phyloP scores from a whole-genome alignment of 345 rosid genomes.

The Geranium brycei region DNA sequence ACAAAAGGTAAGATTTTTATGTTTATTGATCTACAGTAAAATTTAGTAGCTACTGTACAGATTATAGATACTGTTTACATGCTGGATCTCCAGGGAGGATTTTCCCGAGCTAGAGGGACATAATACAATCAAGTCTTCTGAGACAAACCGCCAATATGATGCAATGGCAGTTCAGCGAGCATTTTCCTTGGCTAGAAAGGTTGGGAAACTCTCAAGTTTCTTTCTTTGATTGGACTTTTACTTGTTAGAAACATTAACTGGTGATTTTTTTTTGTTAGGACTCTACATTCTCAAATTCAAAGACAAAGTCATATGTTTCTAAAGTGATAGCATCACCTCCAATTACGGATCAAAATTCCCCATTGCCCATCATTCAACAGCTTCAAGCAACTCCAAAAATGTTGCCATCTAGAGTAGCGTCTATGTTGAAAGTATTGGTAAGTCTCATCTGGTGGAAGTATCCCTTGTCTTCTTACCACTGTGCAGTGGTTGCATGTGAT shows the following conservation, averaged over 20 bases:
- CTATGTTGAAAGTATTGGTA: conserved; percentile 83
- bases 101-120: conserved; percentile 35
- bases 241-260: conserved; percentile 9
- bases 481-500: not conserved
- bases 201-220: conserved; percentile 11
- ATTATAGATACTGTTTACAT: conserved; percentile 8
- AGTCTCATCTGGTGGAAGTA: conserved; percentile 11
- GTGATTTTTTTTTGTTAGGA: conserved; percentile 32
- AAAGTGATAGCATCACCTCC: conserved; percentile 66
- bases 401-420: conserved; percentile 72
- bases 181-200: conserved; percentile 62
- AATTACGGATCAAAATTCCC: conserved; percentile 21
- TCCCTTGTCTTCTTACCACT: too few species aligned
- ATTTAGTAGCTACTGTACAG: conserved; percentile 1
- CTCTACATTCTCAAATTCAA: conserved; percentile 36
- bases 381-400: conserved; percentile 44
- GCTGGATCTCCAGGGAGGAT: conserved; percentile 47
- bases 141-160: conserved; percentile 62
- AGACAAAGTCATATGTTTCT: conserved; percentile 47
- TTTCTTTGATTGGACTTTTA: conserved; percentile 4
- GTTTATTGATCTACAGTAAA: conserved; percentile 4
- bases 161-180: conserved; percentile 86
- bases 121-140: conserved; percentile 30
- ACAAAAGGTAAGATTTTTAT: conserved; percentile 50
- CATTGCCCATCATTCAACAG: conserved; percentile 62